Percentiles rank a stretch among this genome's conserved stretches.
Conservation (phyloP, 2,329 filamentous ascomycete species). For the Penicillium sp. region DNA sequence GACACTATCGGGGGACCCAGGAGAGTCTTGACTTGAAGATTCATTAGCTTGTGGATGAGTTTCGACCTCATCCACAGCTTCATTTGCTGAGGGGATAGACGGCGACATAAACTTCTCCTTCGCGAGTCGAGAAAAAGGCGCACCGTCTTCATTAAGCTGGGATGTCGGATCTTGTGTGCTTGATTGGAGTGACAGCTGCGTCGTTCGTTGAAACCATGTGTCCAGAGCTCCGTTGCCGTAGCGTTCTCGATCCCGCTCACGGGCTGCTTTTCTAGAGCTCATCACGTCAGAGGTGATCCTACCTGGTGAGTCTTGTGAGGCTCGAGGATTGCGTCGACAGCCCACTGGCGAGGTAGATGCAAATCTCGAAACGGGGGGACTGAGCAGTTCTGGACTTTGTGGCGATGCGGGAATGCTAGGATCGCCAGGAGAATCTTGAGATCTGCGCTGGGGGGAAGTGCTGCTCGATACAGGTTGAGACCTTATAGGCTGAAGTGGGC, state of each 20-base stretch:
- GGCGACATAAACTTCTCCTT: slow-evolving; percentile 12
- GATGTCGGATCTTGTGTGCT: background rate
- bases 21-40: background rate
- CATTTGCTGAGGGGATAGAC: too few species aligned
- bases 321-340: background rate
- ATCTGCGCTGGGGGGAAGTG: background rate
- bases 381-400: slow-evolving; percentile 2
- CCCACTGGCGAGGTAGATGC: slow-evolving; percentile 10
- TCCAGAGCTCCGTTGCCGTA: slow-evolving; percentile 25
- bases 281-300: background rate
- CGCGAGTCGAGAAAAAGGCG: slow-evolving; percentile 18
- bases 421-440: background rate
- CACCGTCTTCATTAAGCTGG: slow-evolving; percentile 1
- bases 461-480: background rate
- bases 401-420: background rate
- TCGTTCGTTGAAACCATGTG: slow-evolving; percentile 22
- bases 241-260: slow-evolving; percentile 18
- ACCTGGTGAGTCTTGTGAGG: background rate
- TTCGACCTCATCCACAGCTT: too few species aligned
- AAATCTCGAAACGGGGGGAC: slow-evolving; percentile 3
- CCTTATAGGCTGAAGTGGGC: background rate
- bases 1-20: too few species aligned
- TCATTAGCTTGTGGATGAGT: too few species aligned
- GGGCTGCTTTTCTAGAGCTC: slow-evolving; percentile 7
- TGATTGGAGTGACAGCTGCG: slow-evolving; percentile 10